Evolutionary conservation across 2,329 filamentous ascomycete species (phyloP).

Genomic region (Claviceps digitariae): DNA sequence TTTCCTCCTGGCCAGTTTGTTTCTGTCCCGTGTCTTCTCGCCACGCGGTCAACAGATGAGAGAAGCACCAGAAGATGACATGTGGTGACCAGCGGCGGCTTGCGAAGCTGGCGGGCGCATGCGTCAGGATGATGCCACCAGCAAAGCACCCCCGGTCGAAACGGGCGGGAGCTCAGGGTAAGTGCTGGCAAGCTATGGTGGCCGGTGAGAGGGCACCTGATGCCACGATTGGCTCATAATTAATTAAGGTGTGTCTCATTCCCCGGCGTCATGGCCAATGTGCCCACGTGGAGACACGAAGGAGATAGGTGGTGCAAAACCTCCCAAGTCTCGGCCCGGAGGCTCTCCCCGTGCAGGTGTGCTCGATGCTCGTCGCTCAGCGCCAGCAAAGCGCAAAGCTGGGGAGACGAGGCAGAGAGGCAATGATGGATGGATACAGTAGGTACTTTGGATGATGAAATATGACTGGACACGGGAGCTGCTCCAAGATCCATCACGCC

Average conservation of each 20-base stretch:
- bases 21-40: background rate
- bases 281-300: conserved; percentile 5
- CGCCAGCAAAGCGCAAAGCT: background rate
- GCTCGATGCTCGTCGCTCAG: background rate
- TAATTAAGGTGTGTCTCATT: background rate
- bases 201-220: background rate
- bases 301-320: background rate
- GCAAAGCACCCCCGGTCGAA: background rate
- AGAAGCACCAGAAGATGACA: background rate
- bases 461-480: background rate
- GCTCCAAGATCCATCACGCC: background rate
- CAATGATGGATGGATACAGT: background rate
- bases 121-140: conserved; percentile 1
- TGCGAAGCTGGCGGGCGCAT: background rate
- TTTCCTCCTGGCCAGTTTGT: background rate
- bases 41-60: background rate
- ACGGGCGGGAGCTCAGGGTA: background rate
- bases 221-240: conserved; percentile 1
- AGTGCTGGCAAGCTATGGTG: background rate
- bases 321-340: background rate
- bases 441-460: no score
- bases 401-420: background rate
- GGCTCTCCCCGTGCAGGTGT: background rate
- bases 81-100: background rate
- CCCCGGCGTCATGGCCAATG: background rate